Evolutionary conservation across 75 land plant species (phyloP).

Genomic region (Chamaecyparis obtusa): DNA sequence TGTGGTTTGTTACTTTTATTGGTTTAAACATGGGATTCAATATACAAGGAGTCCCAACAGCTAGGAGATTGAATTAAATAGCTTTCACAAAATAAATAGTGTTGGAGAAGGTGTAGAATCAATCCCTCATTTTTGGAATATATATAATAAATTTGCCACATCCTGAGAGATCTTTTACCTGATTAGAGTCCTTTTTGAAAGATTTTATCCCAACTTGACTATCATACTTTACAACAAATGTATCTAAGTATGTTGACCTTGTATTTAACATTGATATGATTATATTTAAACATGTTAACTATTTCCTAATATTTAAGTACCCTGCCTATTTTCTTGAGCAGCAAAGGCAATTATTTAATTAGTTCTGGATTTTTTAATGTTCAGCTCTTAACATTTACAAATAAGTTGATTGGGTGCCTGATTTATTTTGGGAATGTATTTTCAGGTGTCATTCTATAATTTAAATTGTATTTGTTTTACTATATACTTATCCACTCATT

Average conservation of each 20-base stretch:
- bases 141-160: not conserved
- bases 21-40: not conserved
- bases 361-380: not conserved
- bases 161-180: not conserved
- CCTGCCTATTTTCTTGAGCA: not conserved
- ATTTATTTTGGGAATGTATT: not conserved
- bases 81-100: not conserved
- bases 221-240: not conserved
- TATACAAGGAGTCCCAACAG: not conserved
- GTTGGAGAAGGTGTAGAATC: not conserved
- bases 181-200: not conserved
- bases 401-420: not conserved
- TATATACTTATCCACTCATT: not conserved
- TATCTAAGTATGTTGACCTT: not conserved
- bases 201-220: not conserved
- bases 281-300: not conserved
- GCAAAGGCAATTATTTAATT: not conserved
- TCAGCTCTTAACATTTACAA: not conserved
- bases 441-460: not conserved
- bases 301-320: not conserved
- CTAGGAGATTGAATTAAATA: not conserved
- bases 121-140: not conserved
- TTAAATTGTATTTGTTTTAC: not conserved
- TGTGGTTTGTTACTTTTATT: not conserved
- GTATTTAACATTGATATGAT: not conserved